Evolutionary conservation across 1,139 yeast species (phyloP), one percentile per base, ranked within the genome.

Genomic region (Kodamaea derodonti): DNA sequence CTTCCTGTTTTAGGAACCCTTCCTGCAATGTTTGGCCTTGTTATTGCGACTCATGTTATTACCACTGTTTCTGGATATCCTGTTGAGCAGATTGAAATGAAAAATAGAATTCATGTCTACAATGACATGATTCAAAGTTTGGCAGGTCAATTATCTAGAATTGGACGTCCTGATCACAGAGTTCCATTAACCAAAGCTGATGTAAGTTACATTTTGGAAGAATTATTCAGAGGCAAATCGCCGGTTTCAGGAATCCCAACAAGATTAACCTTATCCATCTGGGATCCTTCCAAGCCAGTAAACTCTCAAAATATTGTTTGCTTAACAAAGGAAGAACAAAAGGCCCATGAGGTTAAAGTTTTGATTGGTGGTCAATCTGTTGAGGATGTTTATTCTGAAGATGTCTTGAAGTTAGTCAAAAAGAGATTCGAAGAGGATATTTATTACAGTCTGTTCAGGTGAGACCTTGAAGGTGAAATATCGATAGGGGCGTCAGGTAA

Each of bases 1-100:
- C 69, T 92, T 40, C 98, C 98, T 0, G 98, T 92, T 0, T 64
- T 92, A 43, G 97, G 98, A 2, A 87, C 98, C 0, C 78, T 92
- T 81, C 98, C 98, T 1, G 97, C 94, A 7, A 84, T 90, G 63
- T 92, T 92, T 64, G 98, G 98, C 1, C 70, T 92, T 32, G 78
- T 95, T 0, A 73, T 92, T 39, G 95, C 96, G 3, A 83, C 97
- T 0, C 82, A 85, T 58, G 67, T 92, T 29, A 61, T 92, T 32
- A 84, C 95, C 3, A 65, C 75, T 5, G 78, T 88, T 14, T 79
- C 95, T 0, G 96, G 94, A 0, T 92, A 92, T 52, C 95, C 95
- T 9, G 74, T 78, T 42, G 95, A 87, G 40, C 90, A 94, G 26
- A 77, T 87, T 30, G 95, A 86, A 43, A 96, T 95, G n/a, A 88